Base-by-base conservation (phyloP, 2,329 filamentous ascomycete species). In the Byssochlamys sp. region DNA sequence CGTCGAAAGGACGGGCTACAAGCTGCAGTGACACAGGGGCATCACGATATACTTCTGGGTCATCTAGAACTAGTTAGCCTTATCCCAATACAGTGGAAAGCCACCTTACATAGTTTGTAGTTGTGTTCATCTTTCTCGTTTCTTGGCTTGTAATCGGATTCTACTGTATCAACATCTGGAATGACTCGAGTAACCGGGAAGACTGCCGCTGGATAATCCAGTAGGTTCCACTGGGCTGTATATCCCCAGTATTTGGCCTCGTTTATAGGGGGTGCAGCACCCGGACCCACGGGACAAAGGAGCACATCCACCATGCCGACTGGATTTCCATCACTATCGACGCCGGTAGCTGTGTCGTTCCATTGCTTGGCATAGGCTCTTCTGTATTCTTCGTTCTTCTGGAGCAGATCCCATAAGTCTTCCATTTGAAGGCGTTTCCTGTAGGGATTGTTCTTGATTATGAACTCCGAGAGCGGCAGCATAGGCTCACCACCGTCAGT, bases 191-290 rank as follows among this genome's bases (percentile, higher is more conserved):
- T 74, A 1, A 81, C 82, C 0, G 86, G 86, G 65, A 89, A 86
- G 0, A 84, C 77, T 1, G 81, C 69, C 9, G 77, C 80, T 0
- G 86, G 83, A 67, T 87, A 87, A 67, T 89, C 85, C 1, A 89
- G 77, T 49, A 88, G 64, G 66, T 89, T 89, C 84, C 85, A 89
- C 60, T 84, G 80, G 0, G 79, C 74, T 0, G 84, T 87, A 62
- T 89, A 89, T 1, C 79, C 80, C 84, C 84, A 89, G 62, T 82
- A 82, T 39, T 70, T 75, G 67, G 86, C 65, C 59, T 75, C 71
- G 61, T 82, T 69, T 60, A 84, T 77, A 60, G 80, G 71, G 2
- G 77, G 81, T n/a, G 82, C 82, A 2, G 75, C 74, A 1, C 80
- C 78, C 1, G 83, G 81, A 0, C 79, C 80, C 0, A 77, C 80